Percentiles rank a stretch among this genome's conserved stretches.
phyloP scores from a whole-genome alignment of 176 grass and related monocot genomes.

The Urochloa ruziziensis region DNA sequence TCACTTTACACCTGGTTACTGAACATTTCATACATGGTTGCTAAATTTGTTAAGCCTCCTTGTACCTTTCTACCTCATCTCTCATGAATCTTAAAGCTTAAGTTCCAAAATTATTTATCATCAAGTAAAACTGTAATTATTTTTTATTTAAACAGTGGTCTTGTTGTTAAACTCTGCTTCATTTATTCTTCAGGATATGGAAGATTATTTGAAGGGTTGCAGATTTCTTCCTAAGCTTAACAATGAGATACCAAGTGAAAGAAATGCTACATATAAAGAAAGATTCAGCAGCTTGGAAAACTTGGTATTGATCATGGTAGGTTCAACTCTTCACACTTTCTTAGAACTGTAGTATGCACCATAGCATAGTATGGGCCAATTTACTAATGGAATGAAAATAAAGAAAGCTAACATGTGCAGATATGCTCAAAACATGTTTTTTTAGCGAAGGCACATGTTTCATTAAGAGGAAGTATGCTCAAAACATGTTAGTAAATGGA shows the following conservation, averaged over 20 bases:
- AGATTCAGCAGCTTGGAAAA: constrained; percentile 81
- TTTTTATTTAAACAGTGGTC: background rate
- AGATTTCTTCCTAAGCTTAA: constrained; percentile 97
- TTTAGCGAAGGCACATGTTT: too few relatives aligned
- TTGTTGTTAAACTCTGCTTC: background rate
- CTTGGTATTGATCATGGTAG: constrained; percentile 89
- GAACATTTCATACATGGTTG: background rate
- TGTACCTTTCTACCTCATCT: background rate
- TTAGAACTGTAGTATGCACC: background rate
- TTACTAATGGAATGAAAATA: background rate
- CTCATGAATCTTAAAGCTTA: background rate
- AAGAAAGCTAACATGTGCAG: background rate
- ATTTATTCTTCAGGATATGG: constrained; percentile 66
- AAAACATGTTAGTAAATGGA: background rate
- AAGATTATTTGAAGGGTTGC: constrained; percentile 83
- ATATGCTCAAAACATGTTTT: background rate
- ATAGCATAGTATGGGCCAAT: background rate
- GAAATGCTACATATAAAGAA: constrained; percentile 87
- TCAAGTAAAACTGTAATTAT: constrained; percentile 2
- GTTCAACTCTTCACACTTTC: constrained; percentile 34
- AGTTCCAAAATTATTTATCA: background rate
- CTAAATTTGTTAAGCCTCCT: background rate
- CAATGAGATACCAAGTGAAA: constrained; percentile 74
- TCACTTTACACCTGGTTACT: background rate
- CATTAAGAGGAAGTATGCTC: too few relatives aligned